Evolutionary conservation across 345 rosid genomes (phyloP), one percentile per base, ranked within the genome.

Genomic region (Aquilaria malaccensis): DNA sequence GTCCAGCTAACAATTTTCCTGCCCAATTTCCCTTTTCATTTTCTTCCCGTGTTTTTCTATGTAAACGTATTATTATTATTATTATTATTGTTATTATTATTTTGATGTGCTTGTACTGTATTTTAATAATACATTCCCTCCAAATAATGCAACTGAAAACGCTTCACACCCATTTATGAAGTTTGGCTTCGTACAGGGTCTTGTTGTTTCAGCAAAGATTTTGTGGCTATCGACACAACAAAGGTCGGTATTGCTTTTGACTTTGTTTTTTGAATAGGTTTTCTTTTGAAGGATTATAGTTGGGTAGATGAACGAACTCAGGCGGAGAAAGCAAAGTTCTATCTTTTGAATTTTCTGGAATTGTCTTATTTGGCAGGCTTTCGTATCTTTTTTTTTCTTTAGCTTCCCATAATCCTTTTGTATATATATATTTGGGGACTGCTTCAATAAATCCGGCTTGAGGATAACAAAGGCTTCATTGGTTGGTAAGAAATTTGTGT

Each of bases 291-390:
- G 56, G 4, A 50, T 71, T 75, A 43, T 66, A 6, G 81, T 30
- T 79, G 67, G 81, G 86, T 70, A 77, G 90, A 77, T 84, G 83
- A 80, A 69, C 86, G 33, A 84, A 80, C 85, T 58, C 65, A 31
- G 81, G 60, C 83, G 86, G 83, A 76, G 60, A 70, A 55, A 60
- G 48, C 85, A 55, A 74, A 55, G 77, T 58, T 32, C 31, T n/a
- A 7, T 37, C 7, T 37, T 59, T 59, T 67, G 56, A 12, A 51
- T 46, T 15, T 63, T 66, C 57, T 3, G 47, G 51, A 22, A 9
- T 51, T 49, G 60, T 63, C 43, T 52, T 52, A 63, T 56, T 9
- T 54, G 56, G 14, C 63, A 47, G 60, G 13, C 64, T 30, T 57
- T 60, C 29, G 14, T 29, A 45, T 15, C 51, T 10, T 58, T 30